These are phyloP conservation scores for Candida sp. DNA, from an alignment of 1,139 yeast species.

Conservation along the genomic window DNA sequence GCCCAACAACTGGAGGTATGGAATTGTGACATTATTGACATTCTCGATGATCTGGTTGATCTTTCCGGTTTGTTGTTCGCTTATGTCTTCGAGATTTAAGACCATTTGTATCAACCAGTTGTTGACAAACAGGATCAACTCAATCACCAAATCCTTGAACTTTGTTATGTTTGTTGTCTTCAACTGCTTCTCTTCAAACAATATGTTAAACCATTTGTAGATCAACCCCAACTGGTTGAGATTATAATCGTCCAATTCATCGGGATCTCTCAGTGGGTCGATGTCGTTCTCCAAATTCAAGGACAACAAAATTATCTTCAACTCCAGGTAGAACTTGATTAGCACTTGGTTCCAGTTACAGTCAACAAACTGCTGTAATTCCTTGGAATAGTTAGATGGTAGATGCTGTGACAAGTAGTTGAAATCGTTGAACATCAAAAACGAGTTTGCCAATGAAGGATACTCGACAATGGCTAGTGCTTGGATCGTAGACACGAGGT, in stretches of 20 bases:
- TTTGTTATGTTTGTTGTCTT: slow-evolving; percentile 28
- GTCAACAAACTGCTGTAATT: slow-evolving; percentile 21
- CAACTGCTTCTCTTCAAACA: slow-evolving; percentile 26
- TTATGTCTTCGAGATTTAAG: slow-evolving; percentile 33
- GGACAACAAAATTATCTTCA: slow-evolving; percentile 20
- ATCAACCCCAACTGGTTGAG: slow-evolving; percentile 24
- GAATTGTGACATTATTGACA: slow-evolving; percentile 21
- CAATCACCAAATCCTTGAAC: slow-evolving; percentile 30
- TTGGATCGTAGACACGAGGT: slow-evolving; percentile 28
- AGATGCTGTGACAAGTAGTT: slow-evolving; percentile 23
- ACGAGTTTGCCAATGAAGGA: slow-evolving; percentile 36
- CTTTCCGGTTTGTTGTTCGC: slow-evolving; percentile 39
- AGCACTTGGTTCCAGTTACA: slow-evolving; percentile 26
- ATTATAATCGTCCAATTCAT: slow-evolving; percentile 24
- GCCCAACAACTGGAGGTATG: slow-evolving; percentile 17
- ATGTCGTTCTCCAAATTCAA: slow-evolving; percentile 17
- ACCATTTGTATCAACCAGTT: slow-evolving; percentile 33
- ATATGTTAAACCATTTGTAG: slow-evolving; percentile 28
- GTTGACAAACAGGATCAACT: slow-evolving; percentile 34
- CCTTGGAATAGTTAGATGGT: neutral
- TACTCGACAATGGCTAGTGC: slow-evolving; percentile 37
- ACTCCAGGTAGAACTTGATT: slow-evolving; percentile 23
- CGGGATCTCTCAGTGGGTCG: slow-evolving; percentile 9
- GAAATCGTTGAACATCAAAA: slow-evolving; percentile 41
- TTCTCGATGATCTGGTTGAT: slow-evolving; percentile 30